phyloP scores from a whole-genome alignment of 108 stramenopile species.

The Cyclotella baltica region DNA sequence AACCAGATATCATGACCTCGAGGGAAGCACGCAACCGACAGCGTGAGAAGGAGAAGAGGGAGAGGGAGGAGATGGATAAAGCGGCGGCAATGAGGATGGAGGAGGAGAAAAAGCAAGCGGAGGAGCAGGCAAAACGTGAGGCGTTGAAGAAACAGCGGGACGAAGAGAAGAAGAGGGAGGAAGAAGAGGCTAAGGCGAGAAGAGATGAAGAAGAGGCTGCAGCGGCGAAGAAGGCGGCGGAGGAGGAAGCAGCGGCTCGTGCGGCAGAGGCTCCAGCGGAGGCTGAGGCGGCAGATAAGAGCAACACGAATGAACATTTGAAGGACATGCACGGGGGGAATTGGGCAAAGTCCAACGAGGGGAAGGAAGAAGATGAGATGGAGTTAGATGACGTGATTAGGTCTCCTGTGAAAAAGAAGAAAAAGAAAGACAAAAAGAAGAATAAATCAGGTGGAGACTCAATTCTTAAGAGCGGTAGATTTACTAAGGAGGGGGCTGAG shows the following conservation, averaged over 20 bases:
- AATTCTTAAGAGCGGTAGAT: background rate
- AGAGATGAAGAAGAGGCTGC: background rate
- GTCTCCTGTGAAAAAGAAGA: slow-evolving; percentile 8
- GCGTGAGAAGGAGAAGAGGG: too few species aligned
- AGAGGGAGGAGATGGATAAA: background rate
- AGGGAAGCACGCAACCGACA: too few species aligned
- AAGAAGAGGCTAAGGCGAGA: background rate
- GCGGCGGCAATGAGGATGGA: background rate
- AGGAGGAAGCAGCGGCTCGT: background rate
- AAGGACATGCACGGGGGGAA: background rate
- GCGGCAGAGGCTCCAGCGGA: background rate
- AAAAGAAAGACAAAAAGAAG: slow-evolving; percentile 7
- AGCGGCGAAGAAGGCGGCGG: background rate
- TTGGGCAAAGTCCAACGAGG: background rate
- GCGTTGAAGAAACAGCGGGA: background rate
- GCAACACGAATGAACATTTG: background rate
- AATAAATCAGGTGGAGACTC: background rate
- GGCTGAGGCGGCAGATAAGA: background rate
- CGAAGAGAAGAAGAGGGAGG: background rate
- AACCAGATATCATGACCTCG: too few species aligned
- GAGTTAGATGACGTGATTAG: background rate
- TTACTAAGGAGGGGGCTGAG: background rate
- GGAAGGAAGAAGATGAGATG: background rate
- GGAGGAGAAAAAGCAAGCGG: slow-evolving; percentile 1
- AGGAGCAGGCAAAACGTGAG: background rate